Base-by-base conservation (phyloP, 768 basidiomycete species). In the Cantharellus anzutake region DNA sequence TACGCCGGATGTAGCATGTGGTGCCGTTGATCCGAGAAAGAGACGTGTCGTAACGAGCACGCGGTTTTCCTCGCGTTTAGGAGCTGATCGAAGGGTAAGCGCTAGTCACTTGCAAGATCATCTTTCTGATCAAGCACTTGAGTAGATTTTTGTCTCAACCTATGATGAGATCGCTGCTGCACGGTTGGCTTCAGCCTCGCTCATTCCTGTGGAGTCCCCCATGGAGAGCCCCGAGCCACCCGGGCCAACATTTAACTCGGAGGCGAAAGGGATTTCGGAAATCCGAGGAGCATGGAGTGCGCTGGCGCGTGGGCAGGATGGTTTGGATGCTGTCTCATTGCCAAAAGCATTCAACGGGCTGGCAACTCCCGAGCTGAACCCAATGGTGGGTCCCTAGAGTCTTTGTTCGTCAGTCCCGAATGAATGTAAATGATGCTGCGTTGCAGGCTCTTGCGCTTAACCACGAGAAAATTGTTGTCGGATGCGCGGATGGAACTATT, bases 401-500 rank as follows among this genome's bases (percentile, higher is more conserved):
- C 7, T 37, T 37, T 37, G 11, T 37, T 37, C 7, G 7, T 37
- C 7, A 11, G 11, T 11, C 11, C 38, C 7, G 52, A 37, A 7
- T 55, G 52, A 11, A 48, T 48, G 7, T 11, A 55, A 7, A 11
- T 55, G 11, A 55, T 37, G 35, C 52, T 55, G 11, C 38, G 52
- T 11, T 7, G 11, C 38, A 55, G 11, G 52, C 52, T 55, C 52
- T 94, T 82, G 87, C 88, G 63, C 69, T 93, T 65, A 89, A 84
- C 64, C 85, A 90, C 64, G 89, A 92, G 66, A 87, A 91, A 67
- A 84, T 92, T 0, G 88, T 91, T 16, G 86, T 92, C 38, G 88
- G 88, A 0, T 91, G 88, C 73, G 86, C 86, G 37, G 88, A 91
- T 69, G 88, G 88, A 11, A 88, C 86, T 2, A 91, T 91, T 65